Conservation (phyloP, 768 basidiomycete species). For the Russula emetica region DNA sequence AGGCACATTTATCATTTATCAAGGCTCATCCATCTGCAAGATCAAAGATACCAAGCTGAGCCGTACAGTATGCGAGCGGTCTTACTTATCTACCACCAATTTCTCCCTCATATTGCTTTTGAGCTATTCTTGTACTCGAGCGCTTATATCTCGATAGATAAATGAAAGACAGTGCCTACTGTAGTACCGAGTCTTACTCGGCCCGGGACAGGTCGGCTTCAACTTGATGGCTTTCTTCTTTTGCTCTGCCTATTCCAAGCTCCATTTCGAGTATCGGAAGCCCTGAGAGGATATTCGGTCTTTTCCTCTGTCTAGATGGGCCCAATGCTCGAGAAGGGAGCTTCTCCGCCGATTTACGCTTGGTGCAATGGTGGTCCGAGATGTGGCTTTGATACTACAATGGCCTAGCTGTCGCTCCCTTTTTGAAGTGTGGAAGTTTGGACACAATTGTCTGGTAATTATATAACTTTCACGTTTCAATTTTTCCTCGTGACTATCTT, state of each 20-base stretch:
- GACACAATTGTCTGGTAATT: constrained; percentile 7
- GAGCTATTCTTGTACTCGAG: background rate
- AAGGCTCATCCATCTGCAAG: too few relatives aligned
- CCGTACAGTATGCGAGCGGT: too few relatives aligned
- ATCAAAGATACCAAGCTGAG: too few relatives aligned
- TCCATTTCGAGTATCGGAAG: background rate
- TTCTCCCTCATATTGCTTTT: too few relatives aligned
- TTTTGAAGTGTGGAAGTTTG: background rate
- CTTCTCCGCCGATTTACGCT: background rate
- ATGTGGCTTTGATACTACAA: constrained; percentile 7
- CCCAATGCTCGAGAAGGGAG: background rate
- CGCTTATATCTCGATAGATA: background rate
- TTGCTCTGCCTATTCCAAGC: background rate
- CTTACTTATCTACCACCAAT: too few relatives aligned
- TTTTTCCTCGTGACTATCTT: background rate
- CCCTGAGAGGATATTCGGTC: background rate
- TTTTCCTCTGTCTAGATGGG: background rate
- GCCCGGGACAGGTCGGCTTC: too few relatives aligned
- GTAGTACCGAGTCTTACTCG: background rate
- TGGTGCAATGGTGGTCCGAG: background rate
- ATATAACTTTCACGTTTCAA: background rate
- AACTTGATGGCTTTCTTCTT: background rate
- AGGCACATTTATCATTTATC: too few relatives aligned
- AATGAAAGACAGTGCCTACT: background rate
- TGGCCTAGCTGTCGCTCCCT: background rate